Base-by-base conservation (phyloP, 257 asterid genomes). In the Coffea canephora region DNA sequence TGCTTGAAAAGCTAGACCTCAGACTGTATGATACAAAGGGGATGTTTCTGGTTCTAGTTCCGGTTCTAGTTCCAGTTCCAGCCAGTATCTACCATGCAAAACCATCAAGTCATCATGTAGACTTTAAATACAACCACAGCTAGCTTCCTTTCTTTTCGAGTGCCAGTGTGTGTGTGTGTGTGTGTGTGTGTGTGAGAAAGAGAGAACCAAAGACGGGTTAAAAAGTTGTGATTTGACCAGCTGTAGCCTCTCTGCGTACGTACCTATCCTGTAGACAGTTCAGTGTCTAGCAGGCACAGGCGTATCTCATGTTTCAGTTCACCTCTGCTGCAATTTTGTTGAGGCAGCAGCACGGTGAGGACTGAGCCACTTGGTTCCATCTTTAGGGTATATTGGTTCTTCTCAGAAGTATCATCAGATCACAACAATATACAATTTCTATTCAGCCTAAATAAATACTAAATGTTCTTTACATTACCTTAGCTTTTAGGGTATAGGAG, bases 211-310 rank as follows among this genome's bases (percentile, higher is more conserved):
- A 27, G 50, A 66, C 18, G 77, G 62, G 81, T 19, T 54, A 57
- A 83, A 80, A 78, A 71, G 66, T 81, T 66, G 70, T 83, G 82
- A 83, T 78, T 80, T 80, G 87, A 81, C 85, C 80, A 31, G 46
- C 43, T 57, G 61, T 41, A 5, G 39, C 8, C 45, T 34, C 70
- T 19, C 65, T 19, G 12, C 34, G 64, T 19, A 57, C 64, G 57
- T 13, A 50, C 19, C 19, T 21, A n/a, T 18, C n/a, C n/a, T 19
- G 11, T 8, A 6, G 34, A 62, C 68, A 62, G 14, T 62, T 62
- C 34, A 62, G 25, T 1, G 65, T 57, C 65, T 4, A 18, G 27
- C 7, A n/a, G 64, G 64, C 64, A 57, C 64, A 57, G 68, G 41
- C 69, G 2, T 10, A 64, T 64, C 69, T 64, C 69, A 61, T 61